phyloP scores from a whole-genome alignment of 768 basidiomycete genomes.

The Suillus bovinus region DNA sequence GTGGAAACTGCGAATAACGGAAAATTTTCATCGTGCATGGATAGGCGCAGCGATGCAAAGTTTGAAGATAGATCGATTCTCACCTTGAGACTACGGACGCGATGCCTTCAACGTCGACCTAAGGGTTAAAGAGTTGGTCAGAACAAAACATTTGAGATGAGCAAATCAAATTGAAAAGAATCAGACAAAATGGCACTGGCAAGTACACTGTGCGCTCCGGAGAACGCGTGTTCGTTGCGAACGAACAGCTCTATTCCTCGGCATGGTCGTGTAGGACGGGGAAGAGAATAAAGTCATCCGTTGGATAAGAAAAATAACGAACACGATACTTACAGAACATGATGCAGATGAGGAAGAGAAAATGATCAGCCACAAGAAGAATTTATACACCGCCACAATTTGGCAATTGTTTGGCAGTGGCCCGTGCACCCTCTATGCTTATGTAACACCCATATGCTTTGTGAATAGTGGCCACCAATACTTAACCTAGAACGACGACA shows the following conservation, averaged over 20 bases:
- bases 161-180: constrained; percentile 14
- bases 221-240: constrained; percentile 72
- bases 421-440: constrained; percentile 30
- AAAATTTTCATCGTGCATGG: constrained; percentile 52
- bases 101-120: neutral
- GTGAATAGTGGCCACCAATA: neutral
- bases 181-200: constrained; percentile 91
- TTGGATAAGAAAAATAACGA: constrained; percentile 6
- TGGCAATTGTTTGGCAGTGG: constrained; percentile 31
- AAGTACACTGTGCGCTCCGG: constrained; percentile 71
- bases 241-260: constrained; percentile 79
- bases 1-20: constrained; percentile 90
- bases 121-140: constrained; percentile 14
- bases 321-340: neutral
- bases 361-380: neutral
- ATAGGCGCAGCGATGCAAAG: constrained; percentile 20
- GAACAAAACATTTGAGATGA: constrained; percentile 10
- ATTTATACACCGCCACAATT: constrained; percentile 29
- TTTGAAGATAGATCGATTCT: constrained; percentile 18
- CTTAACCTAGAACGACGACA: constrained; percentile 20
- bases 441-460: constrained; percentile 21
- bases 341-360: constrained; percentile 17
- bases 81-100: constrained; percentile 17
- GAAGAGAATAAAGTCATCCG: constrained; percentile 86
- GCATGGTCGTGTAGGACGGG: constrained; percentile 90